Base-by-base conservation (phyloP, 306 rosid species). In the Senna tora region DNA sequence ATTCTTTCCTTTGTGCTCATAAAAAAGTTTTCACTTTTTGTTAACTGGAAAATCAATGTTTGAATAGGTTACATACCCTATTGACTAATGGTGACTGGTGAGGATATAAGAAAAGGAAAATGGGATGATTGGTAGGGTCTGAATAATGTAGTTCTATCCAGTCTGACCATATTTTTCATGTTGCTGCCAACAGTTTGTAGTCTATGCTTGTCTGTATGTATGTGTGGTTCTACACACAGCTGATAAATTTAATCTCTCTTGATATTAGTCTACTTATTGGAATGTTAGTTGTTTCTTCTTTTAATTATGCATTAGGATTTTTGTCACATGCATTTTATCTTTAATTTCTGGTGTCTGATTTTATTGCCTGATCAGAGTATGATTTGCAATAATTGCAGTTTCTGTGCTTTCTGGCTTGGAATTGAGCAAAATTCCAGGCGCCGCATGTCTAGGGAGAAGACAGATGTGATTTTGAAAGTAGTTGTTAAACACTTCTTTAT, bases 401-500 rank as follows among this genome's bases (percentile, higher is more conserved):
- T 92, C 75, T 81, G 88, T 80, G 77, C 93, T 46, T 95, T 95
- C 88, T 95, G 99, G 99, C 82, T 84, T 80, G 96, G 84, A 61
- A 88, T 92, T 75, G 99, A 95, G 81, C 99, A 89, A 83, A 88
- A 82, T 77, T 79, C 96, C 62, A 89, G 87, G 80, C 85, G 92
- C 55, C 88, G 86, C 43, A 92, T 92, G 99, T 91, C 97, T 65
- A 84, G 93, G 83, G 99, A 91, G 85, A 95, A 87, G 85, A 89
- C 87, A 12, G 90, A 89, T 81, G 77, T 85, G 67, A 92, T 95
- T 79, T 81, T 95, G 75, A 95, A 95, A 89, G 86, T 89, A 38
- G 96, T 91, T 39, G 96, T 95, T 53, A 95, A 95, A 79, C 91
- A 89, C 67, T 95, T 95, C 80, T 95, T 95, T 71, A 87, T 95